phyloP scores from a whole-genome alignment of 805 yeast species.

The Metschnikowia rubicola region DNA sequence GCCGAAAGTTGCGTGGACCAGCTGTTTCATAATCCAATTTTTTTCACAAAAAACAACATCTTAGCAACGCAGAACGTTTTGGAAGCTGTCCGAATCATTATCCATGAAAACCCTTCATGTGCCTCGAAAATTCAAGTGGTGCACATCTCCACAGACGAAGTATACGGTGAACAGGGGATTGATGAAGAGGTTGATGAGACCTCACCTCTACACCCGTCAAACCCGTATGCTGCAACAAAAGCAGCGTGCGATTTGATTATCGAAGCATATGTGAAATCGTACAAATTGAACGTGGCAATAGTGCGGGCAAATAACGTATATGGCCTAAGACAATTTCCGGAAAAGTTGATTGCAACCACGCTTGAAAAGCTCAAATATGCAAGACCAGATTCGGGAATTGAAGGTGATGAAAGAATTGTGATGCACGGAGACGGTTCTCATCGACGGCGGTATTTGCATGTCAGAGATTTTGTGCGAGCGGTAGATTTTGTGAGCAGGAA shows the following conservation, averaged over 20 bases:
- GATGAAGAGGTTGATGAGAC: slow-evolving; percentile 29
- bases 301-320: slow-evolving; percentile 51
- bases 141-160: slow-evolving; percentile 59
- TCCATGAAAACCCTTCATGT: neutral
- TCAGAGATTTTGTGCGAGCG: slow-evolving; percentile 39
- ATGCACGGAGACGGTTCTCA: slow-evolving; percentile 49
- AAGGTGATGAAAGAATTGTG: slow-evolving; percentile 22
- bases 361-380: slow-evolving; percentile 9
- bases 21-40: slow-evolving; percentile 43
- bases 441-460: slow-evolving; percentile 44
- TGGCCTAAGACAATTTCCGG: slow-evolving; percentile 54
- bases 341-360: slow-evolving; percentile 44
- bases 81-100: slow-evolving; percentile 32
- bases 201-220: slow-evolving; percentile 45
- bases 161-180: slow-evolving; percentile 45
- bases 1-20: slow-evolving; percentile 56
- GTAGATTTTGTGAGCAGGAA: slow-evolving; percentile 28
- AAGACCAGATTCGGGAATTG: neutral
- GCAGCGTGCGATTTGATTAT: slow-evolving; percentile 51
- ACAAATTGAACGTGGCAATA: slow-evolving; percentile 37
- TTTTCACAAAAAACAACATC: slow-evolving; percentile 44
- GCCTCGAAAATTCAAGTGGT: slow-evolving; percentile 8
- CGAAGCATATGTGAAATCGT: slow-evolving; percentile 42
- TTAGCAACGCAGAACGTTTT: slow-evolving; percentile 46
- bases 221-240: slow-evolving; percentile 56